phyloP scores from a whole-genome alignment of 116 monocot genomes.

The Trichopus zeylanicus region DNA sequence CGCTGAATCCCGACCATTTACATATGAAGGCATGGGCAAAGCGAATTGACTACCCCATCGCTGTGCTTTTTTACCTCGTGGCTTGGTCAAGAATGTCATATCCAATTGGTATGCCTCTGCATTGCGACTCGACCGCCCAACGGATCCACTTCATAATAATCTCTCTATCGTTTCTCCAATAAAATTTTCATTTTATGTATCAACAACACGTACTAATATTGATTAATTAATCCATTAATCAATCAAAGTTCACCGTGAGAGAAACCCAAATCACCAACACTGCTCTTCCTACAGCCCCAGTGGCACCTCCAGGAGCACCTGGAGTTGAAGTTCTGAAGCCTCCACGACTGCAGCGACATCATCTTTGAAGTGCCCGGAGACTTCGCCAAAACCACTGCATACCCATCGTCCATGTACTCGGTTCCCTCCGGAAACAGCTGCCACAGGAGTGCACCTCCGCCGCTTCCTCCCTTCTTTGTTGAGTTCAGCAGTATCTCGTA shows the following conservation, averaged over 20 bases:
- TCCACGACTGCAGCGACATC: constrained; percentile 41
- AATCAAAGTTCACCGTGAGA: constrained; percentile 2
- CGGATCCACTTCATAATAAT: too few species aligned
- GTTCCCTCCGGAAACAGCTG: constrained; percentile 85
- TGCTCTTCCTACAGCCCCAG: constrained; percentile 22
- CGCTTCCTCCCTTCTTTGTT: constrained; percentile 40
- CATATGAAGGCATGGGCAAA: too few species aligned
- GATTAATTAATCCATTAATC: not conserved
- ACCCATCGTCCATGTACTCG: constrained; percentile 94
- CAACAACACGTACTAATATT: too few species aligned
- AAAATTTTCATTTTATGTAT: too few species aligned
- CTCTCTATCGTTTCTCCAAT: too few species aligned
- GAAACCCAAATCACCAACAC: not conserved
- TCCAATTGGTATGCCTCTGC: too few species aligned
- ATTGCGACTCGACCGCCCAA: too few species aligned
- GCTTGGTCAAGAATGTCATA: too few species aligned
- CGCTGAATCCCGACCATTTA: too few species aligned
- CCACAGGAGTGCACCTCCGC: constrained; percentile 78
- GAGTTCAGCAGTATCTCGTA: constrained; percentile 47
- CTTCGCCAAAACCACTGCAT: constrained; percentile 51
- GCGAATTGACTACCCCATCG: too few species aligned
- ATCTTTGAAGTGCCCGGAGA: constrained; percentile 29
- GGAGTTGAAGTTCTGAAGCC: constrained; percentile 24
- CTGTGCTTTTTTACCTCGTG: too few species aligned
- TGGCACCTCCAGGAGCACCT: constrained; percentile 22